Base-by-base conservation (phyloP, 106 monocot genomes). In the Allium sativum region DNA sequence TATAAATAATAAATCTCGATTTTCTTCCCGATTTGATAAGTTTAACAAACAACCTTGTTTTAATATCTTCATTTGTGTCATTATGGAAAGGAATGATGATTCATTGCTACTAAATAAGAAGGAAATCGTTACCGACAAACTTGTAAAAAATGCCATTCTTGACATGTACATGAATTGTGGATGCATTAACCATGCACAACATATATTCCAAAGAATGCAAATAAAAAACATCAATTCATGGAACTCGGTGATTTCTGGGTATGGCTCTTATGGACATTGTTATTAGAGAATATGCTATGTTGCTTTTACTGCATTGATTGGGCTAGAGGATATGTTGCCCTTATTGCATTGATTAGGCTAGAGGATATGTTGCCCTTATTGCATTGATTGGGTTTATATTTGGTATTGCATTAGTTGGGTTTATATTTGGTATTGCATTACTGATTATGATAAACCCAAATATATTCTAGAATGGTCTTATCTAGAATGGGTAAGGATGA, bases 111-210 rank as follows among this genome's bases (percentile, higher is more conserved):
- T 67, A 68, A 42, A 45, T 83, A 20, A 77, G 80, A 67, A 80
- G 71, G 50, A 21, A 18, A 55, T 81, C 14, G 4, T n/a, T 20
- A n/a, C 12, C 48, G 90, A 82, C 62, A 41, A 48, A 10, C 57
- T 64, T 16, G 61, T 72, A 9, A 70, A 63, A 7, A 85, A 81
- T 58, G 62, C 80, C 22, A 57, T 90, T 52, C 58, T 86, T 60
- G 79, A 85, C 69, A 82, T 90, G 82, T 90, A 90, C 59, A 68
- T 73, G 53, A 90, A 86, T 22, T 77, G 80, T 14, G 79, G 79
- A 9, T 77, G 76, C 65, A 63, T 82, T 61, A 72, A 48, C 12
- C 61, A 77, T 52, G 82, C 79, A 10, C 47, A 53, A 15, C 10
- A 15, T 3, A 47, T 82, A 40, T 86, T 90, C 41, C 51, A 67